Conservation (phyloP, 345 rosid species). For the Leavenworthia alabamica region DNA sequence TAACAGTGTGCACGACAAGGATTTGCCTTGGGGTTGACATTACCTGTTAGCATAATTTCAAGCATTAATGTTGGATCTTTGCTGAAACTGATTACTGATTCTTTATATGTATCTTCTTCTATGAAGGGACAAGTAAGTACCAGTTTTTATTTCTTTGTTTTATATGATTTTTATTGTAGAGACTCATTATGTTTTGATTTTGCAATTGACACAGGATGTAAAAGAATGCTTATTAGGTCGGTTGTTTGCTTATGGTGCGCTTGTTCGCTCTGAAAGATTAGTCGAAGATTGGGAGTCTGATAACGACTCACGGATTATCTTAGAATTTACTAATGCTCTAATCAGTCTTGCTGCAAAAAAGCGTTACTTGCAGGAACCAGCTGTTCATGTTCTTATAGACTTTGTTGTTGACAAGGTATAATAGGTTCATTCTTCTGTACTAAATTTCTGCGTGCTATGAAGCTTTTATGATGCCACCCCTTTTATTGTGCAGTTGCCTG, state of each 20-base stretch:
- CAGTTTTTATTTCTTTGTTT: background rate
- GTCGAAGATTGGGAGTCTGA: constrained; percentile 52
- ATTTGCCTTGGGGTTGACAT: constrained; percentile 81
- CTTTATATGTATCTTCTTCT: constrained; percentile 74
- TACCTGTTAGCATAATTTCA: constrained; percentile 45
- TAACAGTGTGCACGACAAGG: constrained; percentile 94
- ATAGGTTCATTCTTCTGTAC: background rate
- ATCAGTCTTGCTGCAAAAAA: constrained; percentile 68
- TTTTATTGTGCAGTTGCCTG: constrained; percentile 47
- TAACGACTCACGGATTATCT: constrained; percentile 45
- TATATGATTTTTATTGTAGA: background rate
- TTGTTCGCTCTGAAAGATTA: constrained; percentile 72
- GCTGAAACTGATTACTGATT: constrained; percentile 60
- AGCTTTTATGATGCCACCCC: background rate
- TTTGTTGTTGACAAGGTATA: constrained; percentile 73
- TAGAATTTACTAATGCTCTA: constrained; percentile 54
- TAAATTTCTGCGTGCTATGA: background rate
- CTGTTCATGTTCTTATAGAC: constrained; percentile 59
- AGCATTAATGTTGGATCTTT: constrained; percentile 59
- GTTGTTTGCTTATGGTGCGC: constrained; percentile 83
- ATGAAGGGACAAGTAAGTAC: constrained; percentile 89
- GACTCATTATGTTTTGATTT: constrained; percentile 8
- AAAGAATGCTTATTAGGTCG: constrained; percentile 87
- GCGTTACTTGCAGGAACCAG: constrained; percentile 89
- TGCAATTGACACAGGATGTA: constrained; percentile 52